Evolutionary conservation across 345 rosid species (phyloP).

Genomic region (Anacardium occidentale): DNA sequence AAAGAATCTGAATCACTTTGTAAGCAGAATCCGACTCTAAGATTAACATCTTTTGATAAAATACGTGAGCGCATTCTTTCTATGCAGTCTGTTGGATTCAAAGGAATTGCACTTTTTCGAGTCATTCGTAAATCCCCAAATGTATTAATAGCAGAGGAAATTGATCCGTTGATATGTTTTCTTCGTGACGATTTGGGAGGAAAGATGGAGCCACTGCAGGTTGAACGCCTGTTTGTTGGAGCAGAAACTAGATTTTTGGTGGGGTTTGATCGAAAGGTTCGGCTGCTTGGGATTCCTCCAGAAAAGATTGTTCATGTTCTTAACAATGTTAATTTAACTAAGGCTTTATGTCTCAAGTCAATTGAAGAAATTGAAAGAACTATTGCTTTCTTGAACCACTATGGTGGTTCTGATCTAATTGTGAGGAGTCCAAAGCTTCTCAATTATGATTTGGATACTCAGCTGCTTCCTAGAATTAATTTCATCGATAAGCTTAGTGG

Average conservation of each 20-base stretch:
- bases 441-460: constrained; percentile 58
- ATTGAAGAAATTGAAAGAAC: constrained; percentile 58
- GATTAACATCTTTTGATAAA: constrained; percentile 33
- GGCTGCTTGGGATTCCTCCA: constrained; percentile 50
- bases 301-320: constrained; percentile 58
- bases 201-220: constrained; percentile 46
- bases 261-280: constrained; percentile 56
- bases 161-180: constrained; percentile 43
- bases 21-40: constrained; percentile 40
- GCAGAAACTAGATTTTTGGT: constrained; percentile 44
- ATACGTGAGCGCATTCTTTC: constrained; percentile 38
- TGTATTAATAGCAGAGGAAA: constrained; percentile 52
- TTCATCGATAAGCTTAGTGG: constrained; percentile 61
- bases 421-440: constrained; percentile 57
- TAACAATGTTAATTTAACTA: constrained; percentile 56
- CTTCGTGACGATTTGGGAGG: constrained; percentile 43
- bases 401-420: constrained; percentile 56
- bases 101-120: constrained; percentile 42
- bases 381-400: constrained; percentile 51
- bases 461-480: constrained; percentile 59
- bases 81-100: constrained; percentile 50
- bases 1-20: constrained; percentile 39
- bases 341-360: constrained; percentile 55
- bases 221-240: constrained; percentile 47
- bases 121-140: constrained; percentile 49